These are phyloP conservation scores for Pleurostoma richardsiae DNA, from an alignment of 2,329 filamentous ascomycete species.

Conservation along the genomic window DNA sequence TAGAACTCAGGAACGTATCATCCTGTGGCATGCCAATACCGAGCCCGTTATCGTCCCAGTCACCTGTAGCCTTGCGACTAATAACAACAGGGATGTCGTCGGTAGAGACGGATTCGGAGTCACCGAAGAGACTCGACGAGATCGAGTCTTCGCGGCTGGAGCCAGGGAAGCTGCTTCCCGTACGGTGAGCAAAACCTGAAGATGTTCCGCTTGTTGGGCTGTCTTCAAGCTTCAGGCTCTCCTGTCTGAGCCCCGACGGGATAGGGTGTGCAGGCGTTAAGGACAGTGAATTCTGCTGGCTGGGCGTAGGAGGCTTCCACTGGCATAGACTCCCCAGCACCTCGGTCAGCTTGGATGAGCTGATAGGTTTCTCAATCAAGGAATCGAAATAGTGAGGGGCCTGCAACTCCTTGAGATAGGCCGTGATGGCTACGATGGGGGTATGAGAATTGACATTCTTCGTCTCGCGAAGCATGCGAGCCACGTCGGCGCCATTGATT, in stretches of 20 bases:
- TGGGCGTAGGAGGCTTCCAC: conserved; percentile 74
- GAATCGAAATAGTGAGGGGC: conserved; percentile 95
- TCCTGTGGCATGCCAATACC: conserved; percentile 79
- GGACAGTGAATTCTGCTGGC: conserved; percentile 32
- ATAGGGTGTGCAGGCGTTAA: conserved; percentile 52
- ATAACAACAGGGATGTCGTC: conserved; percentile 77
- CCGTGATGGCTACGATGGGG: conserved; percentile 92
- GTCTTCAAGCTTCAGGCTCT: conserved; percentile 62
- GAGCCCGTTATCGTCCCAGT: conserved; percentile 75
- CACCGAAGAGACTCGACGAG: conserved; percentile 81
- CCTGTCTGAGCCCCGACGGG: conserved; percentile 60
- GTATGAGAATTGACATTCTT: conserved; percentile 93
- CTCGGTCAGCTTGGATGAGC: conserved; percentile 83
- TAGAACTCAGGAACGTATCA: conserved; percentile 29
- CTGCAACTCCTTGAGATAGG: conserved; percentile 95
- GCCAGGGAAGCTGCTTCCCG: conserved; percentile 70
- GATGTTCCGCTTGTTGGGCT: conserved; percentile 75
- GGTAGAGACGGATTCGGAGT: conserved; percentile 71
- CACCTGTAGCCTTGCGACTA: conserved; percentile 66
- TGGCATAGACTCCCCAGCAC: conserved; percentile 84
- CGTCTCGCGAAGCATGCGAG: conserved; percentile 95
- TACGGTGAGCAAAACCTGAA: conserved; percentile 61
- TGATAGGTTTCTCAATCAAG: conserved; percentile 94
- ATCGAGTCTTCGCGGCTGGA: conserved; percentile 88
- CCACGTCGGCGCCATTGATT: conserved; percentile 91